Conservation (phyloP, 805 yeast genomes). For the Phaffomyces opuntiae region DNA sequence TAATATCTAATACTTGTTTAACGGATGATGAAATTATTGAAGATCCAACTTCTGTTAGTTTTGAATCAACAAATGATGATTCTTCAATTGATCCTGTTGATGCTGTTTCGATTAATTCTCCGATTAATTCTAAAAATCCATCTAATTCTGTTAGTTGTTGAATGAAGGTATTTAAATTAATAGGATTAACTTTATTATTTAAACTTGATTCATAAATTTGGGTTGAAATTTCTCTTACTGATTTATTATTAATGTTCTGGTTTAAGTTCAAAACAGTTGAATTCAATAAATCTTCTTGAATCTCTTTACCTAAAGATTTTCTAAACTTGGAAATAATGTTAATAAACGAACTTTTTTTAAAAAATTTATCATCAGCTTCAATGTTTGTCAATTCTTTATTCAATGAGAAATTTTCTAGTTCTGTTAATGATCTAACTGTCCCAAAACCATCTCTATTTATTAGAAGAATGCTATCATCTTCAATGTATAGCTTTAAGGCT, state of each 20-base stretch:
- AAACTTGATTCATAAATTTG: slow-evolving; percentile 36
- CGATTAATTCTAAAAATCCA: slow-evolving; percentile 29
- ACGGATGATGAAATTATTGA: slow-evolving; percentile 21
- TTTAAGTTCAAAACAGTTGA: slow-evolving; percentile 20
- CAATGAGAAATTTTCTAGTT: slow-evolving; percentile 27
- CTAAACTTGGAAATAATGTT: slow-evolving; percentile 34
- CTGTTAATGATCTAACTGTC: slow-evolving; percentile 27
- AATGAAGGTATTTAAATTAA: slow-evolving; percentile 32
- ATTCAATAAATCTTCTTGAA: slow-evolving; percentile 26
- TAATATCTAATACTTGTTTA: slow-evolving; percentile 23
- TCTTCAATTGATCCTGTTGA: slow-evolving; percentile 11
- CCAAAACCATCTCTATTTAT: slow-evolving; percentile 31
- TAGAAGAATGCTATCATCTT: slow-evolving; percentile 25
- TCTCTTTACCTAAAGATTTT: slow-evolving; percentile 30
- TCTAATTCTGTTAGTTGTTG: slow-evolving; percentile 33
- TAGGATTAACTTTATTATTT: slow-evolving; percentile 33
- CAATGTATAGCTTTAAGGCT: slow-evolving; percentile 43
- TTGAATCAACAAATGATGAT: slow-evolving; percentile 11
- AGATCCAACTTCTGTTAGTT: slow-evolving; percentile 18
- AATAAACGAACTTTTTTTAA: slow-evolving; percentile 25
- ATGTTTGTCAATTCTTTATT: slow-evolving; percentile 19
- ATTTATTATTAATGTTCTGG: slow-evolving; percentile 15
- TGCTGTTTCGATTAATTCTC: slow-evolving; percentile 27
- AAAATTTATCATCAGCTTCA: not conserved
- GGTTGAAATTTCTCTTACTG: slow-evolving; percentile 25